A percentile compares a stretch with the other conserved stretches of the same genome.
Conservation (phyloP, 169 alveolate species). For the Plasmodium gallinaceum region DNA sequence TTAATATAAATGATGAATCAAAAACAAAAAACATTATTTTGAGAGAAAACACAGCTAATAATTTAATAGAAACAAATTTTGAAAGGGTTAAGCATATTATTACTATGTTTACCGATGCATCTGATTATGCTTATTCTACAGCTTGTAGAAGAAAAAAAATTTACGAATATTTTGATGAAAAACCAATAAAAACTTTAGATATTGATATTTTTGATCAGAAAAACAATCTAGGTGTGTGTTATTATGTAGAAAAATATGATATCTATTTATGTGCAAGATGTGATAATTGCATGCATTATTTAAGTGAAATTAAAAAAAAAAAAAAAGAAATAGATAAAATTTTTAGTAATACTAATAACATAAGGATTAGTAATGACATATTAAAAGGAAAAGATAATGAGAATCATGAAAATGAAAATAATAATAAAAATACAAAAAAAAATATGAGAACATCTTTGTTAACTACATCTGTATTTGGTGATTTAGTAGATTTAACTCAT, state of each 20-base stretch:
- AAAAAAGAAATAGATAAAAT: background rate
- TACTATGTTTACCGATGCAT: slow-evolving; percentile 58
- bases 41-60: slow-evolving; percentile 61
- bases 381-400: background rate
- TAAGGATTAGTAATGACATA: background rate
- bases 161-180: slow-evolving; percentile 69
- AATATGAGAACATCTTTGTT: background rate
- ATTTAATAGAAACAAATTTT: slow-evolving; percentile 49
- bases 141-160: slow-evolving; percentile 70
- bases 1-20: slow-evolving; percentile 67
- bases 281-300: slow-evolving; percentile 34
- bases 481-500: slow-evolving; percentile 10
- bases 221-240: slow-evolving; percentile 50
- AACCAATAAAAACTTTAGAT: slow-evolving; percentile 12
- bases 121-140: slow-evolving; percentile 66
- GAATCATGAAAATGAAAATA: background rate
- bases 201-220: slow-evolving; percentile 26
- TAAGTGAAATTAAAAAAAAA: slow-evolving; percentile 11
- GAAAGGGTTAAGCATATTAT: slow-evolving; percentile 70
- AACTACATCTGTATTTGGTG: background rate
- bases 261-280: slow-evolving; percentile 50
- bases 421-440: background rate
- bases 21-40: slow-evolving; percentile 41
- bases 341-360: background rate
- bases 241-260: slow-evolving; percentile 45